Conservation (phyloP, 2,329 filamentous ascomycete species). For the Tolypocladium ophioglossoides region DNA sequence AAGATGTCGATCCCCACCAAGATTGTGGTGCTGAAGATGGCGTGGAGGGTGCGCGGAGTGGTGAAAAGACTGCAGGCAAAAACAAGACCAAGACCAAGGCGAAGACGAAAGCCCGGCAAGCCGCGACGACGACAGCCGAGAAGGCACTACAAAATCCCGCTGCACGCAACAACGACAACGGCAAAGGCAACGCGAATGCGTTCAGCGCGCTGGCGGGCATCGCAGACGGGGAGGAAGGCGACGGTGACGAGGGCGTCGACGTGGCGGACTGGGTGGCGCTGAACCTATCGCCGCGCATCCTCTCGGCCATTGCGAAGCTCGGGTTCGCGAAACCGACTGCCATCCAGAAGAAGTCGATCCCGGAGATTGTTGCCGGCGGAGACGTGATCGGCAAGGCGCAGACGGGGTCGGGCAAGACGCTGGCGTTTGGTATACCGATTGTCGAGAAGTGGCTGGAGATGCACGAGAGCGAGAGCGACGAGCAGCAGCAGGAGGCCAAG, state of each 20-base stretch:
- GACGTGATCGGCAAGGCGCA: slow-evolving; percentile 95
- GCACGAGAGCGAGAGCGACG: slow-evolving; percentile 23
- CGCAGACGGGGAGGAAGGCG: slow-evolving; percentile 36
- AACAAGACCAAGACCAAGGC: slow-evolving; percentile 12
- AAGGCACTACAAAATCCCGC: slow-evolving; percentile 21
- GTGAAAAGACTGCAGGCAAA: slow-evolving; percentile 15
- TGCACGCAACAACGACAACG: slow-evolving; percentile 20
- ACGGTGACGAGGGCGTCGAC: slow-evolving; percentile 51
- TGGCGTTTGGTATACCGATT: slow-evolving; percentile 91
- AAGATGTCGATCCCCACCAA: slow-evolving; percentile 21
- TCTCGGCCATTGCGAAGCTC: slow-evolving; percentile 67
- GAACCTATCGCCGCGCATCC: slow-evolving; percentile 58
- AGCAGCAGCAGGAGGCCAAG: slow-evolving; percentile 13
- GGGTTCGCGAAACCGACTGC: slow-evolving; percentile 71
- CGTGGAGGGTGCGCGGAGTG: slow-evolving; percentile 16
- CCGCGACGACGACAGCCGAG: slow-evolving; percentile 23
- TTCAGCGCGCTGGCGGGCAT: slow-evolving; percentile 45
- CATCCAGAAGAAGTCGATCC: slow-evolving; percentile 74
- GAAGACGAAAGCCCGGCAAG: slow-evolving; percentile 19
- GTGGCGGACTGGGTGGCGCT: slow-evolving; percentile 71
- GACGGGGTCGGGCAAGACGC: slow-evolving; percentile 91
- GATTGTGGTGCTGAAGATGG: slow-evolving; percentile 18
- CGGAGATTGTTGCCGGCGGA: slow-evolving; percentile 69
- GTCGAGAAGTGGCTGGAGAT: slow-evolving; percentile 67
- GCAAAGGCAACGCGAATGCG: slow-evolving; percentile 27